These are phyloP conservation scores for Ceratobasidium sp. DNA, from an alignment of 1,284 basidiomycete species.

Conservation along the genomic window DNA sequence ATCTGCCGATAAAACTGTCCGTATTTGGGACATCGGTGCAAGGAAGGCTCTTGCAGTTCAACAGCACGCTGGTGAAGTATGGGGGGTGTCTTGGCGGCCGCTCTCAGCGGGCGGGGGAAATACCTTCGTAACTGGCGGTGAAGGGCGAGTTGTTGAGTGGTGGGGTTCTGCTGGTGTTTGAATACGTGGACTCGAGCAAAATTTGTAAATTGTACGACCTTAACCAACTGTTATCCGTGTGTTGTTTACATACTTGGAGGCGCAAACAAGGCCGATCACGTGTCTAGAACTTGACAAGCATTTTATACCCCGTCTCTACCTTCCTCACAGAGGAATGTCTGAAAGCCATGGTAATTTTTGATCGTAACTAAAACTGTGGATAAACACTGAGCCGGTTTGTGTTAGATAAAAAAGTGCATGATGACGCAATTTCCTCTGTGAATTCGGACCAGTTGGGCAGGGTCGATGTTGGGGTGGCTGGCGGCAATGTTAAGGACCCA, in stretches of 20 bases:
- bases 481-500: not conserved
- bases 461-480: not conserved
- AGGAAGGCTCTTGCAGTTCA: constrained; percentile 81
- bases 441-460: not conserved
- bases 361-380: not conserved
- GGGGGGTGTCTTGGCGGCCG: constrained; percentile 86
- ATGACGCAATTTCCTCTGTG: not conserved
- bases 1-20: constrained; percentile 85
- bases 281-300: not conserved
- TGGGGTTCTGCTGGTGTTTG: constrained; percentile 77
- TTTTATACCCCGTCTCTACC: not conserved
- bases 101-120: constrained; percentile 61
- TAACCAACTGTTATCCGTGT: no score
- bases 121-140: constrained; percentile 82
- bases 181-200: no score
- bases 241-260: no score
- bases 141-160: constrained; percentile 81
- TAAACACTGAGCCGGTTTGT: not conserved
- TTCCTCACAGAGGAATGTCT: constrained; percentile 25
- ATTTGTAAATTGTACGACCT: not conserved
- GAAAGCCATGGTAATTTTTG: constrained; percentile 28
- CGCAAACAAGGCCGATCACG: not conserved
- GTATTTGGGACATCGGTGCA: constrained; percentile 87
- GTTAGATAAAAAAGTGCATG: not conserved
- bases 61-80: constrained; percentile 82